Percentiles rank a stretch among this genome's conserved stretches.
Conservation (phyloP, 441 rosid species). For the Euphorbia schlechtendalii region DNA sequence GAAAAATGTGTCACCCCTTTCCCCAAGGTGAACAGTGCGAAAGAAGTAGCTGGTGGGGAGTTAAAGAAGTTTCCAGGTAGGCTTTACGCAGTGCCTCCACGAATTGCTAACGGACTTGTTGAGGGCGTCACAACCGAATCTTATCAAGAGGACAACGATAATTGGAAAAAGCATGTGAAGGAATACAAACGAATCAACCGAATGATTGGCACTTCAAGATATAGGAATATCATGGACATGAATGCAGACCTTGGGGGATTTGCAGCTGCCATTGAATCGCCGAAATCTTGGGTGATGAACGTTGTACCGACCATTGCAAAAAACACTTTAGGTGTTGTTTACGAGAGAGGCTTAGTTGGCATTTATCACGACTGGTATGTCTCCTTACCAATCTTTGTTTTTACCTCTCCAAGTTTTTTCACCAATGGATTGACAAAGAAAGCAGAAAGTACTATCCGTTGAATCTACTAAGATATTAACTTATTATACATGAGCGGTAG, state of each 20-base stretch:
- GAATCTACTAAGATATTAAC: too few relatives aligned
- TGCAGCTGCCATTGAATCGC: conserved; percentile 86
- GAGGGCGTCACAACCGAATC: conserved; percentile 49
- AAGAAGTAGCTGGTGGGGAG: conserved; percentile 78
- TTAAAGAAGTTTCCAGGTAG: conserved; percentile 80
- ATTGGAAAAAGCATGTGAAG: conserved; percentile 72
- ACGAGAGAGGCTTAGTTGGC: conserved; percentile 88
- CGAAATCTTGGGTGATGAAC: conserved; percentile 98
- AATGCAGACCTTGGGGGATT: conserved; percentile 94
- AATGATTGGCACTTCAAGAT: conserved; percentile 67
- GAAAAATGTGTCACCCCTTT: conserved; percentile 58
- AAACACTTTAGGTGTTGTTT: conserved; percentile 76
- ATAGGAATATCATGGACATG: conserved; percentile 92
- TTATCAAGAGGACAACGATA: conserved; percentile 56
- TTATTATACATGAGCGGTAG: too few relatives aligned
- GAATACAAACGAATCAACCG: conserved; percentile 61
- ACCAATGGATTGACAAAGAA: background rate
- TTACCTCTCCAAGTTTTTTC: background rate
- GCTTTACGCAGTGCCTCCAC: conserved; percentile 71
- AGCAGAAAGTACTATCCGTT: background rate
- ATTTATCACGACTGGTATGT: conserved; percentile 91
- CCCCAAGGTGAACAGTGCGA: conserved; percentile 53
- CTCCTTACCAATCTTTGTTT: too few relatives aligned
- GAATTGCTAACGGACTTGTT: conserved; percentile 51
- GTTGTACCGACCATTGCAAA: conserved; percentile 67